Percentiles rank a stretch among this genome's conserved stretches.
Conservation (phyloP, 306 rosid species). For the Citrullus amarus region DNA sequence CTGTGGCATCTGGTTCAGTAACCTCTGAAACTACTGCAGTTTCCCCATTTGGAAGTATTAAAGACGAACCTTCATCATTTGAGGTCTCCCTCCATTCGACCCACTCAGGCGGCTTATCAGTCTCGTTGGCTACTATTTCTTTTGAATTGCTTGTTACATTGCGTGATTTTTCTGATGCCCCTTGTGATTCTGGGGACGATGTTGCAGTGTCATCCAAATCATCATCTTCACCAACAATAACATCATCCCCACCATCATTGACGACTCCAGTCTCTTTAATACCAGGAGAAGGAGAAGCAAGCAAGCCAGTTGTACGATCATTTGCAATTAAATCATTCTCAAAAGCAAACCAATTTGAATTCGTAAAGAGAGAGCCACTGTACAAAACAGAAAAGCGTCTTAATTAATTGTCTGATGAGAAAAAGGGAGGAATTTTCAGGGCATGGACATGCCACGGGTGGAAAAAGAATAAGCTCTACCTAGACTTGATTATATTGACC, state of each 20-base stretch:
- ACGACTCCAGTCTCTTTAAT: conserved; percentile 32
- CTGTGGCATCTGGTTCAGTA: conserved; percentile 24
- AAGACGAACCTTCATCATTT: conserved; percentile 52
- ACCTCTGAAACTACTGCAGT: conserved; percentile 27
- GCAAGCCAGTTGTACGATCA: conserved; percentile 58
- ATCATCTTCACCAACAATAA: conserved; percentile 58
- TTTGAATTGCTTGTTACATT: not conserved
- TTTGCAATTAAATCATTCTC: conserved; percentile 60
- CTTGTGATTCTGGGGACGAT: conserved; percentile 50
- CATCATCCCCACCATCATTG: conserved; percentile 33
- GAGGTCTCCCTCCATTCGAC: conserved; percentile 99
- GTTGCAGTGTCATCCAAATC: conserved; percentile 76
- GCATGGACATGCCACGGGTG: not conserved
- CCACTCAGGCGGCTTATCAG: conserved; percentile 90
- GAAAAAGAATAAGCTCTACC: not conserved
- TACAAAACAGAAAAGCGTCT: conserved; percentile 11
- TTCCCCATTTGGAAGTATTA: conserved; percentile 56
- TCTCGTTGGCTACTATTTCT: conserved; percentile 30
- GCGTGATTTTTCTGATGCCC: conserved; percentile 23
- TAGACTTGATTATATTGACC: not conserved
- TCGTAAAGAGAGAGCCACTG: conserved; percentile 93
- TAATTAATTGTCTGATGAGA: not conserved
- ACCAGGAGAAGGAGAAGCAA: conserved; percentile 62
- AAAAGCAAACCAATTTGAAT: conserved; percentile 97
- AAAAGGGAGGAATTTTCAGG: not conserved